Conservation (phyloP, 768 basidiomycete species). For the Hemileccinum rubropunctum region DNA sequence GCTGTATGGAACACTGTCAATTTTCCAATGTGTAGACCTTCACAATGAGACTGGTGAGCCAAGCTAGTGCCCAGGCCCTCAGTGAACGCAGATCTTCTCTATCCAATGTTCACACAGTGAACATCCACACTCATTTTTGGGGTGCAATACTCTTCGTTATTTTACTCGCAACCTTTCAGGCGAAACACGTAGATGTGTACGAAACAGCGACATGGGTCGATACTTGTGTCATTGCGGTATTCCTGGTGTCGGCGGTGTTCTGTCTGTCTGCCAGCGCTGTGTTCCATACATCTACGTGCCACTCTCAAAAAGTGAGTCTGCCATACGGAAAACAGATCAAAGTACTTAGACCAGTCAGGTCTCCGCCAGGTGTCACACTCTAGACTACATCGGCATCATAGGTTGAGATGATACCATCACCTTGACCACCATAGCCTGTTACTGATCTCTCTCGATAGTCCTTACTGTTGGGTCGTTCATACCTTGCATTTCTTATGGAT, state of each 20-base stretch:
- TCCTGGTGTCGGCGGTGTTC: slow-evolving; percentile 66
- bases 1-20: slow-evolving; percentile 4
- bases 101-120: slow-evolving; percentile 48
- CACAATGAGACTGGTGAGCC: slow-evolving; percentile 74
- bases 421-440: neutral
- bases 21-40: slow-evolving; percentile 45
- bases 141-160: slow-evolving; percentile 61
- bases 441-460: slow-evolving; percentile 32
- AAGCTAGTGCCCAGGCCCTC: neutral
- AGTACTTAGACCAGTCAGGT: slow-evolving; percentile 41
- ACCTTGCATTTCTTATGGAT: slow-evolving; percentile 75
- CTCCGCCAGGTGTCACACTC: slow-evolving; percentile 54
- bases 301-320: slow-evolving; percentile 60
- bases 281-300: slow-evolving; percentile 72
- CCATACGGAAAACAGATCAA: neutral
- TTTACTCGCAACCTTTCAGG: slow-evolving; percentile 52
- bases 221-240: slow-evolving; percentile 55
- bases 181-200: slow-evolving; percentile 48
- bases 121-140: slow-evolving; percentile 81
- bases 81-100: slow-evolving; percentile 3
- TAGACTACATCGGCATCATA: slow-evolving; percentile 82
- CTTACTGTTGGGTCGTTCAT: slow-evolving; percentile 78
- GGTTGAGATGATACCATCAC: slow-evolving; percentile 33
- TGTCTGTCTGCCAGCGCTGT: slow-evolving; percentile 71
- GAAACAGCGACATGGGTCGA: slow-evolving; percentile 61